Evolutionary conservation across 768 basidiomycete species (phyloP).

Genomic region (Panaeolus papilionaceus): DNA sequence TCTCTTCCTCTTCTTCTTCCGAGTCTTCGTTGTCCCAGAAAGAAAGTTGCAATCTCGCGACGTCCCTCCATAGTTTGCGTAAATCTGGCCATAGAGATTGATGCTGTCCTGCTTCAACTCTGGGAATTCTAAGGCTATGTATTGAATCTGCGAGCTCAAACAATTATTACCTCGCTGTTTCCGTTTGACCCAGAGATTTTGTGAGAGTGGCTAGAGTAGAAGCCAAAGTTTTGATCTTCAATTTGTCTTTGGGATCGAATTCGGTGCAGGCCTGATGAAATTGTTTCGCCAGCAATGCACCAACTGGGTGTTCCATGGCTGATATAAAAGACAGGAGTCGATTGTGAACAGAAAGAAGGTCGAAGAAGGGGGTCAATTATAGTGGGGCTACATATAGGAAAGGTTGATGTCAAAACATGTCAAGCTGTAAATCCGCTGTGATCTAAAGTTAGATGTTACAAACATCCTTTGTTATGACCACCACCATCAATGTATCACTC

Average conservation of each 20-base stretch:
- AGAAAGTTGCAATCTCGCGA: conserved; percentile 53
- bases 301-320: conserved; percentile 29
- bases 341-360: not conserved
- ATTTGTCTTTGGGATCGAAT: conserved; percentile 45
- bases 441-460: conserved; percentile 1
- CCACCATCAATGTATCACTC: conserved; percentile 64
- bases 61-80: conserved; percentile 61
- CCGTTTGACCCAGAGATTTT: conserved; percentile 55
- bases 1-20: conserved; percentile 36
- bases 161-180: conserved; percentile 41
- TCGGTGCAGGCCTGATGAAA: conserved; percentile 51
- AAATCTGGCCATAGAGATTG: conserved; percentile 62
- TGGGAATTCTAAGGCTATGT: conserved; percentile 21
- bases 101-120: conserved; percentile 41
- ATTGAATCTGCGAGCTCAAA: not conserved
- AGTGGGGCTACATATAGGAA: conserved; percentile 3
- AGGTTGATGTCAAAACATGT: conserved; percentile 8
- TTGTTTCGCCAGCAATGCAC: conserved; percentile 30
- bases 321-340: conserved; percentile 16
- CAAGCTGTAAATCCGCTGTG: not conserved
- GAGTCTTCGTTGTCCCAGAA: conserved; percentile 58
- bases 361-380: not conserved
- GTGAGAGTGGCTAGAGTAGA: conserved; percentile 44
- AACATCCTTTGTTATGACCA: conserved; percentile 9
- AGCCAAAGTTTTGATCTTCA: conserved; percentile 38